Conservation (phyloP, 2,329 filamentous ascomycete species). For the Pseudogymnoascus sp. region DNA sequence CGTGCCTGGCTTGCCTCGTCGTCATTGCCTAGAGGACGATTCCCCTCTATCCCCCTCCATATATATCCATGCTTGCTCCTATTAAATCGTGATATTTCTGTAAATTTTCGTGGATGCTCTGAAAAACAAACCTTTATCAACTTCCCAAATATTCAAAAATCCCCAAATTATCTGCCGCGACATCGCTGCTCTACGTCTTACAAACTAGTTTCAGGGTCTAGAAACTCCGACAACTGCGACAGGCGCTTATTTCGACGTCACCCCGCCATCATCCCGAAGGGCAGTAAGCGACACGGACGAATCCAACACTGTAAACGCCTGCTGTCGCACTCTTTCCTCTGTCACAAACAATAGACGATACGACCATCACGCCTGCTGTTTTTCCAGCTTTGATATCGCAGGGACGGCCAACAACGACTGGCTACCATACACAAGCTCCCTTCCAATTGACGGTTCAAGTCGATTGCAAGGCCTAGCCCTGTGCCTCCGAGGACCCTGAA, state of each 20-base stretch:
- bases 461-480: background rate
- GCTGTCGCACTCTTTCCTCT: background rate
- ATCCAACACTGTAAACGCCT: background rate
- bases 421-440: background rate
- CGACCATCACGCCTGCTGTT: background rate
- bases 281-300: conserved; percentile 3
- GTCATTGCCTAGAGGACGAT: background rate
- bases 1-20: conserved; percentile 2
- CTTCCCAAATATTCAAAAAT: background rate
- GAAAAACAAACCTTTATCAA: background rate
- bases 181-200: background rate
- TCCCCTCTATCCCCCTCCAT: background rate
- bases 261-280: background rate
- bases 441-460: background rate
- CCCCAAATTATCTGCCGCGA: background rate
- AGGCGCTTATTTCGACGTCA: conserved; percentile 7
- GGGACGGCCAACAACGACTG: background rate
- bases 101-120: background rate
- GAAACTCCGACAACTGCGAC: background rate
- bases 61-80: background rate
- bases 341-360: background rate
- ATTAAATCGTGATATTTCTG: background rate
- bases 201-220: conserved; percentile 2
- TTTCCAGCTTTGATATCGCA: background rate
- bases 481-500: background rate